Evolutionary conservation across 805 yeast genomes (phyloP).

Genomic region (Wickerhamomyces canadensis): DNA sequence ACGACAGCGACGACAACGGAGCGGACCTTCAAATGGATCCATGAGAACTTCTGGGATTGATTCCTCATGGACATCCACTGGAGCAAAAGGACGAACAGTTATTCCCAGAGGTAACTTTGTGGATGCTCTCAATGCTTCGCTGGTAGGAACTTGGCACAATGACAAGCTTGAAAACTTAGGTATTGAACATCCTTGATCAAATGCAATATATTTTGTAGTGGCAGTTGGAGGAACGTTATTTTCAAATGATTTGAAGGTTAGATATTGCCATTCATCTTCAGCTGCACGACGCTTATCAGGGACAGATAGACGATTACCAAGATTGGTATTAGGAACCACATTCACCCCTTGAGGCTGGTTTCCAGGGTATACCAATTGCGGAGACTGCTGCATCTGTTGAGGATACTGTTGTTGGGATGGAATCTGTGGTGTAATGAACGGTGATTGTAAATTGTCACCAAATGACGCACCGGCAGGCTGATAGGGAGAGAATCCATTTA

Average conservation of each 20-base stretch:
- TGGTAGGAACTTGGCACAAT: conserved; percentile 76
- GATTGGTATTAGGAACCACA: too few relatives aligned
- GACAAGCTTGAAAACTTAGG: conserved; percentile 76
- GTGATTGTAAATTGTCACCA: background rate
- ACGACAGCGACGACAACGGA: conserved; percentile 89
- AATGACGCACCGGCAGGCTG: too few relatives aligned
- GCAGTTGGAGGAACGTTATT: conserved; percentile 74
- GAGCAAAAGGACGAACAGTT: conserved; percentile 81
- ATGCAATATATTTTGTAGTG: conserved; percentile 61
- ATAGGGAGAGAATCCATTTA: too few relatives aligned
- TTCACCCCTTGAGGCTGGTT: too few relatives aligned
- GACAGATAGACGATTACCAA: conserved; percentile 8
- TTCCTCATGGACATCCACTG: conserved; percentile 40
- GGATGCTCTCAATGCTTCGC: conserved; percentile 60
- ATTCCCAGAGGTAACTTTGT: conserved; percentile 80
- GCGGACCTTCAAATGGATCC: conserved; percentile 51
- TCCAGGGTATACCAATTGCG: too few relatives aligned
- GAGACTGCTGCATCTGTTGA: background rate
- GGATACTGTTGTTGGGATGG: background rate
- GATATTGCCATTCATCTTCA: conserved; percentile 18
- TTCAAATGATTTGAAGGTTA: conserved; percentile 63
- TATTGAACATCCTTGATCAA: conserved; percentile 82
- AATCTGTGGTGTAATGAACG: background rate
- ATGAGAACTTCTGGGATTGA: conserved; percentile 59
- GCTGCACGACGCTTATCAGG: conserved; percentile 13